Percentiles rank a stretch among this genome's conserved stretches.
These are phyloP conservation scores for Sporisorium sorghi DNA, from an alignment of 1,284 basidiomycete species.

Conservation along the genomic window DNA sequence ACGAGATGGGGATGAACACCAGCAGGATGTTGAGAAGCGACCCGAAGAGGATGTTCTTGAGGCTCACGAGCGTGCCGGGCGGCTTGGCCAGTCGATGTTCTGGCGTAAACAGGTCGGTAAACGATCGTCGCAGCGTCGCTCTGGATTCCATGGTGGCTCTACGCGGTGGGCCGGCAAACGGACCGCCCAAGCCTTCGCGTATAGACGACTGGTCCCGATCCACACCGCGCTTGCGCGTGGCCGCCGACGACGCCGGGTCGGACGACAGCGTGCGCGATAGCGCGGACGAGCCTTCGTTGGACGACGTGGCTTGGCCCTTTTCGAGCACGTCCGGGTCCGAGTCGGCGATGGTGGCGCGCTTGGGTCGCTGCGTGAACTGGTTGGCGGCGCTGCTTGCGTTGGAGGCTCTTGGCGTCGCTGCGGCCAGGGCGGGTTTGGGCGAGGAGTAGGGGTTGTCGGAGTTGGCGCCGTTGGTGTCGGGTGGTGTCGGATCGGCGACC, in stretches of 20 bases:
- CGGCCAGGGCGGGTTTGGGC: constrained; percentile 6
- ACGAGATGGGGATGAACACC: constrained; percentile 59
- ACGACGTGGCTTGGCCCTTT: constrained; percentile 33
- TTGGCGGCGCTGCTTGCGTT: constrained; percentile 19
- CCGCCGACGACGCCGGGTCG: constrained; percentile 17
- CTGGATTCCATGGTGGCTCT: constrained; percentile 48
- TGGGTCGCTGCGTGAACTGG: constrained; percentile 40
- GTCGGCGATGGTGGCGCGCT: constrained; percentile 42
- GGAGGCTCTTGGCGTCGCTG: constrained; percentile 10
- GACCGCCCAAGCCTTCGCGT: constrained; percentile 40
- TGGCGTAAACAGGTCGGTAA: constrained; percentile 55
- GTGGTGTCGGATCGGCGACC: constrained; percentile 9
- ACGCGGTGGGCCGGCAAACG: constrained; percentile 50
- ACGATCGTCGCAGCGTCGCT: constrained; percentile 44
- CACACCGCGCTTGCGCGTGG: constrained; percentile 17
- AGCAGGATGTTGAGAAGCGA: constrained; percentile 55
- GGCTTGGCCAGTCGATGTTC: constrained; percentile 49
- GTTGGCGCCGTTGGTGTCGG: too few relatives aligned
- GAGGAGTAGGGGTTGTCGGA: constrained; percentile 25
- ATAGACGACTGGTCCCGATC: constrained; percentile 40
- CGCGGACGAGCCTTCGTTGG: constrained; percentile 35
- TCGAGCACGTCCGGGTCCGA: constrained; percentile 49
- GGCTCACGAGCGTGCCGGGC: constrained; percentile 31
- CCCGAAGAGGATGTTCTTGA: constrained; percentile 54
- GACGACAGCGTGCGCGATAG: constrained; percentile 25